Evolutionary conservation across 1,284 basidiomycete species (phyloP).

Genomic region (Puccinia coronata): DNA sequence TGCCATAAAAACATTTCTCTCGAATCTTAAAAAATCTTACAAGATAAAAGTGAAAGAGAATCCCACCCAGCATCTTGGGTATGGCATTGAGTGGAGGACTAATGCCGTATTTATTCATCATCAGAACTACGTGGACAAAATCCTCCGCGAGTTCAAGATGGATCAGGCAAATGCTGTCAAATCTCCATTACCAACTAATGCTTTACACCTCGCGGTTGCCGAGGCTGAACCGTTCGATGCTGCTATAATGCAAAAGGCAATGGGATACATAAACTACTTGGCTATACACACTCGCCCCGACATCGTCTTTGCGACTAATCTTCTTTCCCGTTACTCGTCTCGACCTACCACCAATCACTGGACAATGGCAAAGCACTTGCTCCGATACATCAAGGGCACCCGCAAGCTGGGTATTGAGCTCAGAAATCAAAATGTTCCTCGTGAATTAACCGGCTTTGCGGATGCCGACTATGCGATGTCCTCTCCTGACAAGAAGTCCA

Average conservation of each 20-base stretch:
- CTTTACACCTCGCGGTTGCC: not conserved
- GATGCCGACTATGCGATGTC: conserved; percentile 7
- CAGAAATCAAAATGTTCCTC: not conserved
- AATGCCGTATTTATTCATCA: not conserved
- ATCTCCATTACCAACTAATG: not conserved
- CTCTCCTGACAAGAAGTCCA: not conserved
- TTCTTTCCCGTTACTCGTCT: not conserved
- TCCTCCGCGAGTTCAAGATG: conserved; percentile 5
- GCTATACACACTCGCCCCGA: not conserved
- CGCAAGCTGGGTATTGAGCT: not conserved
- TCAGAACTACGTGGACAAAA: not conserved
- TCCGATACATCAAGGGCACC: not conserved
- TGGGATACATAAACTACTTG: not conserved
- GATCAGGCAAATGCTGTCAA: not conserved
- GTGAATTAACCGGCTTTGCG: not conserved
- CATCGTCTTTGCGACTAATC: conserved; percentile 5
- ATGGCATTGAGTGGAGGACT: not conserved
- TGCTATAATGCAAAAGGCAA: conserved; percentile 16
- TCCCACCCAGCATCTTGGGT: conserved; percentile 20
- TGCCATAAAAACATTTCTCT: not conserved
- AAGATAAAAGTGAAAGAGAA: conserved; percentile 5
- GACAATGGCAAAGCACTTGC: not conserved
- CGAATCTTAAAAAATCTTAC: not conserved
- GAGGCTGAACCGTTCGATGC: not conserved
- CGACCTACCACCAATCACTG: not conserved